Evolutionary conservation across 176 grass and related monocot species (phyloP), one percentile per base, ranked within the genome.

Genomic region (Juncus inflexus): DNA sequence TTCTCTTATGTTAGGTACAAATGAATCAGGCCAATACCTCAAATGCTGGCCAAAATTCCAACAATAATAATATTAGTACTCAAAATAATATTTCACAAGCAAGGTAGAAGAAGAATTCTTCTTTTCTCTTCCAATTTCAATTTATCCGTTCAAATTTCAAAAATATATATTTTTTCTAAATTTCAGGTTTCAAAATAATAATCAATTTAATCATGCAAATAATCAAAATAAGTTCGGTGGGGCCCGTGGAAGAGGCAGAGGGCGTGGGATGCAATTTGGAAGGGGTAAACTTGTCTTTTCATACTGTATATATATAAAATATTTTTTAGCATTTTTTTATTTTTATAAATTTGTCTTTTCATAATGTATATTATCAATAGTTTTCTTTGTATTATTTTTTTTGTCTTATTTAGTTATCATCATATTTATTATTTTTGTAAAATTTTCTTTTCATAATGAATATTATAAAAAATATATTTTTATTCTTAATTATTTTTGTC

Each of bases 231-330:
- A 42, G 64, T 87, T 82, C 59, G 75, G n/a, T 71, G 68, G 68
- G 19, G 42, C 61, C 11, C 5, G 42, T 72, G 84, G 66, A 79
- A 80, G 69, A 74, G 41, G 72, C 67, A 60, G 38, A 58, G 77
- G 55, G 77, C 69, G 38, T 82, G 45, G 49, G 40, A 69, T 67
- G 53, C 76, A 72, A 60, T 90, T 66, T 65, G 76, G 79, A 59
- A 77, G 73, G 66, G 83, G 87, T 15, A 67, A 71, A 47, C 43
- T 45, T 16, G 52, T 47, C 54, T 71, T 60, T 71, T 59, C 54
- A 37, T 35, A 42, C 11, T 58, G 10, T 3, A 47, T 58, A n/a
- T 71, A n/a, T 28, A 28, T 1, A 1, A 28, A 28, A 28, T 28
- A 28, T 28, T 28, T n/a, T n/a, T n/a, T n/a, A n/a, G n/a, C n/a